Evolutionary conservation across 1,139 yeast genomes (phyloP).

Genomic region (Torulaspora pretoriensis): DNA sequence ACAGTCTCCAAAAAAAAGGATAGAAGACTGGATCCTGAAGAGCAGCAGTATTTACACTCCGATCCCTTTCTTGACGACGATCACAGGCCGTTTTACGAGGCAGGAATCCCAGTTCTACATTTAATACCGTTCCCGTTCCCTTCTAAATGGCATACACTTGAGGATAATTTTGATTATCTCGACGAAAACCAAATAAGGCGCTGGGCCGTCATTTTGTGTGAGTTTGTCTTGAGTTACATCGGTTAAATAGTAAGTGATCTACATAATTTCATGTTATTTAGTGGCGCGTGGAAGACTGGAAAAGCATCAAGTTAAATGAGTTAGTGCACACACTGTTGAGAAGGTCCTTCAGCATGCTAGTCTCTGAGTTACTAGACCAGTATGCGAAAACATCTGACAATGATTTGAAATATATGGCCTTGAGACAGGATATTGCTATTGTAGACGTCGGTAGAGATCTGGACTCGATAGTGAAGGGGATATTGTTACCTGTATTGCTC

Average conservation of each 20-base stretch:
- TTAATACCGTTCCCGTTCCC: constrained; percentile 51
- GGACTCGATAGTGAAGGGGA: constrained; percentile 12
- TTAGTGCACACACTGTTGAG: background rate
- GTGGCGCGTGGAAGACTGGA: background rate
- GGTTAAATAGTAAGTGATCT: background rate
- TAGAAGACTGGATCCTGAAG: constrained; percentile 18
- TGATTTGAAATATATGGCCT: constrained; percentile 29
- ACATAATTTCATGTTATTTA: background rate
- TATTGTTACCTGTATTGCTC: constrained; percentile 23
- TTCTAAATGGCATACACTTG: constrained; percentile 46
- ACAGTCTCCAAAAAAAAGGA: background rate
- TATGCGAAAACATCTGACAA: constrained; percentile 21
- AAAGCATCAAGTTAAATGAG: background rate
- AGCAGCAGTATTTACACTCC: constrained; percentile 20
- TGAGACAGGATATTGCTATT: constrained; percentile 19
- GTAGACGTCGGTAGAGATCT: constrained; percentile 17
- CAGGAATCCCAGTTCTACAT: constrained; percentile 48
- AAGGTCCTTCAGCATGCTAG: constrained; percentile 7
- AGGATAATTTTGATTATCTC: constrained; percentile 35
- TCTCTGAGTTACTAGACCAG: constrained; percentile 14
- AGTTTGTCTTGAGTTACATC: constrained; percentile 17
- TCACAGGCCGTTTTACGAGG: constrained; percentile 47
- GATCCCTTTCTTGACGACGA: constrained; percentile 47
- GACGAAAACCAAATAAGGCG: constrained; percentile 28
- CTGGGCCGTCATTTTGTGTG: constrained; percentile 32